Evolutionary conservation across 371 early-diverging fungal genomes (phyloP).

Genomic region (Mucor mucedo): DNA sequence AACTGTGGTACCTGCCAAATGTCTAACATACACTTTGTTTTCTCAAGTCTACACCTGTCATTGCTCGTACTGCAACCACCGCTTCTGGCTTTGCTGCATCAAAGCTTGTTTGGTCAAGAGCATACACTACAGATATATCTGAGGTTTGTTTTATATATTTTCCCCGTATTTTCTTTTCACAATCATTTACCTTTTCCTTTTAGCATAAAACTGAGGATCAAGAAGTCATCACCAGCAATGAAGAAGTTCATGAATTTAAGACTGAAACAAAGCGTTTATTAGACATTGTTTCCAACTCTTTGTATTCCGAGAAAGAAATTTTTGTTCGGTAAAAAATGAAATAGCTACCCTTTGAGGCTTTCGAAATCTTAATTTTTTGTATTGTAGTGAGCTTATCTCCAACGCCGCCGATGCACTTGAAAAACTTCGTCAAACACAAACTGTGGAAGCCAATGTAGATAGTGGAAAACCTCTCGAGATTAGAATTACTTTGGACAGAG

Average conservation of each 20-base stretch:
- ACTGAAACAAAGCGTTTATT: slow-evolving; percentile 86
- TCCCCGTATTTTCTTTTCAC: background rate
- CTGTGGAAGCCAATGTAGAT: slow-evolving; percentile 61
- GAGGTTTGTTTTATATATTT: background rate
- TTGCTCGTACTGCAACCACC: slow-evolving; percentile 10
- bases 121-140: slow-evolving; percentile 15
- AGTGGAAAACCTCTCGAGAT: slow-evolving; percentile 80
- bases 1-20: slow-evolving; percentile 9
- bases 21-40: background rate
- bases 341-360: background rate
- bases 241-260: slow-evolving; percentile 71
- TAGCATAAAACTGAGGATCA: slow-evolving; percentile 9
- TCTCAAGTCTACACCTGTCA: slow-evolving; percentile 14
- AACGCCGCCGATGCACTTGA: slow-evolving; percentile 99
- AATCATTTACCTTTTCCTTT: background rate
- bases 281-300: slow-evolving; percentile 85
- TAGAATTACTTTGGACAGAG: slow-evolving; percentile 75
- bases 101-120: slow-evolving; percentile 6
- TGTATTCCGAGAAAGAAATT: slow-evolving; percentile 87
- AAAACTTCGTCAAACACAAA: slow-evolving; percentile 87
- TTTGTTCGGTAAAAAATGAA: slow-evolving; percentile 70
- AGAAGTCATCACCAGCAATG: slow-evolving; percentile 47
- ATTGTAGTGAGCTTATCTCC: slow-evolving; percentile 88
- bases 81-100: slow-evolving; percentile 7
- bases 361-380: background rate